Evolutionary conservation across 1,284 basidiomycete species (phyloP), one percentile per base, ranked within the genome.

Genomic region (Pterulicium gracile): DNA sequence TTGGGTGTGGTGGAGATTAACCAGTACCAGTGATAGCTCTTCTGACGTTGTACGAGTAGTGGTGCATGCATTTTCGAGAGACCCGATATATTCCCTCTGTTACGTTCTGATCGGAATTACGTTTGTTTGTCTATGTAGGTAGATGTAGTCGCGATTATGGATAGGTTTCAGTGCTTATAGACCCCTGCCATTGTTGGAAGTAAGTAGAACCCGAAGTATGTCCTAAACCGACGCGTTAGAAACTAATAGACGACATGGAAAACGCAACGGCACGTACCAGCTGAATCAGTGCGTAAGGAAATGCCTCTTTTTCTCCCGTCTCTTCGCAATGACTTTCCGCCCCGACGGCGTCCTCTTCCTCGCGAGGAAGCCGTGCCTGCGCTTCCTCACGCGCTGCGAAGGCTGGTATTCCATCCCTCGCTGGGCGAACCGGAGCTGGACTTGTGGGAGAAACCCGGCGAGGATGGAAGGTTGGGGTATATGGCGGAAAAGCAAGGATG

Each of bases 321-420:
- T 43, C 15, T 22, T 24, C 19, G 36, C 36, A 7, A 39, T 15
- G 24, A 46, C 45, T 18, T 3, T 42, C 3, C 18, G 45, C 14
- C 60, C 60, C 12, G 34, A 42, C 39, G n/a, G 19, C 20, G 36
- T 45, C 21, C 46, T 51, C 10, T 36, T 46, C n/a, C 32, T 35
- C 21, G 61, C 57, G 12, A 61, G 58, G 52, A 61, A 61, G 3
- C 60, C 60, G 24, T 49, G 49, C 23, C 63, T 65, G 44, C 60
- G 48, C 50, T 61, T 61, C 49, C 60, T 51, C 18, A 57, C 59
- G 7, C 60, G 63, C 14, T 61, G 60, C 12, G 60, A 61, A 35
- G 60, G 60, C 40, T 61, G 63, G 43, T 61, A 61, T 45, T 61
- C 63, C 3, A 61, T 61, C 20, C 60, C 60, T n/a, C 60, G 63